Base-by-base conservation (phyloP, 2,329 filamentous ascomycete genomes). In the Colletotrichum musae region DNA sequence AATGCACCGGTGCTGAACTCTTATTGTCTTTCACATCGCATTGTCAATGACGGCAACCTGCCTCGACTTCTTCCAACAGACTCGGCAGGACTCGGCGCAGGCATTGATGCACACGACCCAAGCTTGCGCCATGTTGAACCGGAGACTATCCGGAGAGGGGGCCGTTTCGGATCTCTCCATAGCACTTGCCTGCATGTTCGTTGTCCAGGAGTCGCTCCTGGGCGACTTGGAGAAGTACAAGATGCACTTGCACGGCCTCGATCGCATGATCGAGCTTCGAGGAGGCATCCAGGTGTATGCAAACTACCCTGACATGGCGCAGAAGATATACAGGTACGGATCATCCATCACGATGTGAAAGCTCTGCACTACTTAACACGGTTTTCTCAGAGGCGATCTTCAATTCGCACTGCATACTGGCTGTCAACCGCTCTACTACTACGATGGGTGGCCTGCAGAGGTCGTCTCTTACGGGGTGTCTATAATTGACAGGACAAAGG, bases 11-110 rank as follows among this genome's bases (percentile, higher is more conserved):
- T 12, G 12, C n/a, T 45, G 16, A 47, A 9, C 2, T 50, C 4
- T 5, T 4, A 5, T 13, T 43, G 48, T 53, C 13, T 61, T 61
- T 13, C 28, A 53, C 18, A 32, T 62, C n/a, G 28, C 58, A 13
- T 32, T 62, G 9, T 16, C 32, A 2, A 43, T 62, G 10, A 43
- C 48, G 7, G 48, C 48, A n/a, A 45, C 36, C 2, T 24, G 18
- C 3, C 47, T 61, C 9, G 47, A 61, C 36, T 52, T 61, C 28
- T 61, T 39, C 28, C 16, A 61, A 13, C 18, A 26, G 9, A n/a
- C 26, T 13, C 26, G 51, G 12, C 28, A 39, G 2, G 58, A 61
- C 12, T 61, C 58, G 28, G 16, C 58, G 3, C 26, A 51, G 15
- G 32, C 45, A 13, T n/a, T 61, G 16, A 15, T 24, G 5, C 58